These are phyloP conservation scores for Colletotrichum cordylinicola DNA, from an alignment of 2,329 filamentous ascomycete species.

Conservation along the genomic window DNA sequence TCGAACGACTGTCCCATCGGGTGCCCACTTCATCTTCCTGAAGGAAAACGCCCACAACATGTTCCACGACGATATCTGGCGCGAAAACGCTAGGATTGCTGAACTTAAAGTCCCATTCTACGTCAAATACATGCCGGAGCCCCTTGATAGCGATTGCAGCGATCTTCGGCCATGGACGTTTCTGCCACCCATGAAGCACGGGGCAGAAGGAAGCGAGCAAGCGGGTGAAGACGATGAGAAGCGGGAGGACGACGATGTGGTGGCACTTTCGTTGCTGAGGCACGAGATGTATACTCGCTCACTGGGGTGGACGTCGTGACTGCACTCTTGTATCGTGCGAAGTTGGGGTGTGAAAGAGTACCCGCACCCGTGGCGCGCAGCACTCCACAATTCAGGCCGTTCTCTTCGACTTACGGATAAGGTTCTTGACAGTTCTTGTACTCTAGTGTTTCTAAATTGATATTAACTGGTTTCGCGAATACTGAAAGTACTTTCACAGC, in stretches of 20 bases:
- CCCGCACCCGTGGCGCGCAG: neutral
- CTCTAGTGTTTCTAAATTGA: neutral
- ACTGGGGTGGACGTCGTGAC: neutral
- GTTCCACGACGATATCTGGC: neutral
- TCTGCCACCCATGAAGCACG: neutral
- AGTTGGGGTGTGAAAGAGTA: neutral
- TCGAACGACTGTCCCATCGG: neutral
- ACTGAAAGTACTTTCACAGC: neutral
- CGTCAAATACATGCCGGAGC: neutral
- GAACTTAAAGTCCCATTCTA: neutral
- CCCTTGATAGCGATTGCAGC: neutral
- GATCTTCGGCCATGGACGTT: neutral
- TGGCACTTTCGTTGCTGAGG: neutral
- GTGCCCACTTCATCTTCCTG: neutral
- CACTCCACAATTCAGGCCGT: neutral
- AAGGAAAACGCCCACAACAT: neutral
- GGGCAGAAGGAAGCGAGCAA: neutral
- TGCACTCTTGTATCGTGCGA: fast-evolving
- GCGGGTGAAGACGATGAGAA: too few species aligned
- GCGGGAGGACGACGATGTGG: neutral
- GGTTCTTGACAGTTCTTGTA: neutral
- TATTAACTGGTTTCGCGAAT: neutral
- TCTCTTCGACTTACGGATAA: neutral
- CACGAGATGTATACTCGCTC: neutral
- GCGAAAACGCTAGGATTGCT: neutral